Evolutionary conservation across 75 land plant genomes (phyloP), one percentile per base, ranked within the genome.

Genomic region (Chamaecyparis obtusa): DNA sequence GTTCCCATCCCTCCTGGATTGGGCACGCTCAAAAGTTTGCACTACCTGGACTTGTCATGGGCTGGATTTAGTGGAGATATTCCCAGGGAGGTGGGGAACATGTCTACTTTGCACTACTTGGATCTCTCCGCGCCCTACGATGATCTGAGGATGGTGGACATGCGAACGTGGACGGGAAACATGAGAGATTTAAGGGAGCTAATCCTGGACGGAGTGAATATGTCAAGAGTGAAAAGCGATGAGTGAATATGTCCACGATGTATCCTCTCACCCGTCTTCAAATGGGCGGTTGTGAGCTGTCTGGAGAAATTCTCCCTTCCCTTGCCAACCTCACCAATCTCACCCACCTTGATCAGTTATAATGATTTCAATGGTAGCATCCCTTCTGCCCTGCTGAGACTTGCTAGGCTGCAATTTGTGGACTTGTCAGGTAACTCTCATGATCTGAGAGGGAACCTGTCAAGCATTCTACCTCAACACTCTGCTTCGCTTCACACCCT

Each of bases 81-180:
- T 82, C 95, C 95, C 30, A 37, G 33, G 32, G 88, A 88, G n/a
- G 69, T 91, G 13, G 92, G 93, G 33, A 89, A 91, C 39, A 88
- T 94, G n/a, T 79, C 89, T 9, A 88, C 35, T n/a, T 44, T 91
- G 51, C 77, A 79, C 16, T 33, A 36, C 37, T 44, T 48, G 51
- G 51, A 48, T 48, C 51, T 48, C 51, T 48, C 11, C 10, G 0
- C 0, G 0, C 0, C n/a, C n/a, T n/a, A n/a, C n/a, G n/a, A 48
- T 9, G 7, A 9, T 48, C 11, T 48, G 51, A 48, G 51, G 8
- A 48, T 48, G 51, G 51, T 48, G 51, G 51, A 48, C 51, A 9
- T 48, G 51, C 10, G 51, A 13, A 9, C 51, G 51, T 48, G 51
- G 51, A 48, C 51, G 51, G 51, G 51, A 48, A 48, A 48, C 11